Conservation (phyloP, 2,329 filamentous ascomycete species). For the Bipolaris victoriae region DNA sequence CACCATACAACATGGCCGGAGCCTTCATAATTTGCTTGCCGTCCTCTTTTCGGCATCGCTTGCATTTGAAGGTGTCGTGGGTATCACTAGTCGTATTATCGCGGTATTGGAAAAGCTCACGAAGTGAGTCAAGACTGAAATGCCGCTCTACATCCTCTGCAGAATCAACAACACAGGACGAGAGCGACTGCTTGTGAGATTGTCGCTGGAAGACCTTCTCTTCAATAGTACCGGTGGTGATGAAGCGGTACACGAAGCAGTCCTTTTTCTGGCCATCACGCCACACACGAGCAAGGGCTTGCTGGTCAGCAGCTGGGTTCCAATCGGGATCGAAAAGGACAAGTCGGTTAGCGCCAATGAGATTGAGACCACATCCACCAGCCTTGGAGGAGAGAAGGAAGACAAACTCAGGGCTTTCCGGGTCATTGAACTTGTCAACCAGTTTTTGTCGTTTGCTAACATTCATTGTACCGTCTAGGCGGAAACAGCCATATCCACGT, state of each 20-base stretch:
- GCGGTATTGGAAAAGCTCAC: conserved; percentile 94
- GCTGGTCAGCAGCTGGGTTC: conserved; percentile 97
- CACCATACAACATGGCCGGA: conserved; percentile 93
- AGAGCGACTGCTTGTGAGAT: conserved; percentile 96
- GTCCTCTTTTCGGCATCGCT: conserved; percentile 81
- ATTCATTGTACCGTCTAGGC: conserved; percentile 96
- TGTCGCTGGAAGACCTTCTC: conserved; percentile 99
- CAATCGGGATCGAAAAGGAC: conserved; percentile 94
- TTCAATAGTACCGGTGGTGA: conserved; percentile 95
- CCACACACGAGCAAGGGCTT: conserved; percentile 96
- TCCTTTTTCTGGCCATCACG: conserved; percentile 99
- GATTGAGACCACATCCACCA: conserved; percentile 92
- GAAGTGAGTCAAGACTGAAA: conserved; percentile 87
- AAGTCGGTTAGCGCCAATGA: conserved; percentile 92
- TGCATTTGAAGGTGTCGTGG: conserved; percentile 98
- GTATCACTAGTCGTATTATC: conserved; percentile 87
- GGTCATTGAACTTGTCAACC: conserved; percentile 97
- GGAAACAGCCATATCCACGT: conserved; percentile 81
- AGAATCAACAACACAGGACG: conserved; percentile 93
- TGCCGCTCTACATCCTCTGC: conserved; percentile 97
- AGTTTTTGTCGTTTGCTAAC: conserved; percentile 96
- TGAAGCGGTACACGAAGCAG: conserved; percentile 99
- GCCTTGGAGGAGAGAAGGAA: conserved; percentile 98
- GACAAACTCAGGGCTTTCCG: conserved; percentile 85
- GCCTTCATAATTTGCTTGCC: conserved; percentile 89